Evolutionary conservation across 2,329 filamentous ascomycete genomes (phyloP).

Genomic region (Pochonia chlamydosporia): DNA sequence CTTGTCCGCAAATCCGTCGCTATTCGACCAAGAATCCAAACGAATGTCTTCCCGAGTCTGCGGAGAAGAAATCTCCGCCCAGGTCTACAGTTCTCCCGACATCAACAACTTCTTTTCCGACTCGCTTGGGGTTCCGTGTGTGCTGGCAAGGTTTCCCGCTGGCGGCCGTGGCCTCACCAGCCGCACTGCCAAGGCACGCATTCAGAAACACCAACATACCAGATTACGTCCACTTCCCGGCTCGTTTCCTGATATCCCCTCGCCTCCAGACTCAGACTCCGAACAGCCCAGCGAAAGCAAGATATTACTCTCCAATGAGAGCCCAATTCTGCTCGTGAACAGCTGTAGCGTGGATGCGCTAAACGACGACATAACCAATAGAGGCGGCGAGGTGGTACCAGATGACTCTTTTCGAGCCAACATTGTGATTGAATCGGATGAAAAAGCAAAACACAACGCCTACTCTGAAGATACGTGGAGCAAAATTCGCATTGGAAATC

Average conservation of each 20-base stretch:
- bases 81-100: conserved; percentile 59
- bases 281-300: conserved; percentile 36
- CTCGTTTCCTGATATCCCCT: conserved; percentile 47
- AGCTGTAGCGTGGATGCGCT: conserved; percentile 71
- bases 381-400: conserved; percentile 58
- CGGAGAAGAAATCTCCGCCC: conserved; percentile 68
- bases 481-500: conserved; percentile 57
- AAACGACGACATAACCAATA: conserved; percentile 63
- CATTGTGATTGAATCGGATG: conserved; percentile 55
- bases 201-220: conserved; percentile 50
- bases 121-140: conserved; percentile 71
- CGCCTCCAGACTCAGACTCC: conserved; percentile 52
- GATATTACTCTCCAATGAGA: conserved; percentile 87
- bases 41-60: conserved; percentile 64
- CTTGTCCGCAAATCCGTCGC: conserved; percentile 60
- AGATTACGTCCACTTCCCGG: conserved; percentile 37
- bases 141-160: conserved; percentile 76
- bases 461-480: conserved; percentile 82
- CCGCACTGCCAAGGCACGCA: conserved; percentile 66
- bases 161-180: conserved; percentile 52
- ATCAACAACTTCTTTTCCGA: conserved; percentile 74
- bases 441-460: conserved; percentile 34
- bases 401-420: conserved; percentile 84
- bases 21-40: conserved; percentile 40
- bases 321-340: conserved; percentile 81